These are phyloP conservation scores for Medicago arabica DNA, from an alignment of 306 rosid species.

Conservation along the genomic window DNA sequence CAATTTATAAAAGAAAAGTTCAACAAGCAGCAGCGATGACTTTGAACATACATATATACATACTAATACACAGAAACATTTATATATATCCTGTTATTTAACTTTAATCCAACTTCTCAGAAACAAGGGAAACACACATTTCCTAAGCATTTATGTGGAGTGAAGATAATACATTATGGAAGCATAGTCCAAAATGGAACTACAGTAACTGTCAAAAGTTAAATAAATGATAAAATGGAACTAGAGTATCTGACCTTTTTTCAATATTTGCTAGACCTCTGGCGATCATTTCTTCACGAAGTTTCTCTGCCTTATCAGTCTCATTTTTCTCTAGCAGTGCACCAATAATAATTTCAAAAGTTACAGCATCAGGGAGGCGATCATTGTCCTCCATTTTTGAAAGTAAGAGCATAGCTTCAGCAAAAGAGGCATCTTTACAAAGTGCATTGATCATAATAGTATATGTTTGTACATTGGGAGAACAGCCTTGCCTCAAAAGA, in stretches of 20 bases:
- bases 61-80: not conserved
- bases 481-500: constrained; percentile 35
- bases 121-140: constrained; percentile 1
- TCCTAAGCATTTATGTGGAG: constrained; percentile 24
- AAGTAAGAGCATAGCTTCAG: constrained; percentile 45
- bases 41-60: not conserved
- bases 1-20: not conserved
- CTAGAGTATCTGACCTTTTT: constrained; percentile 30
- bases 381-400: constrained; percentile 42
- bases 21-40: constrained; percentile 10
- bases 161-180: not conserved
- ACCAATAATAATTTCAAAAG: constrained; percentile 44
- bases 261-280: constrained; percentile 42
- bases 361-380: constrained; percentile 48
- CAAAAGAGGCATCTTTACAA: constrained; percentile 43
- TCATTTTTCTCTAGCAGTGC: constrained; percentile 43
- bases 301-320: constrained; percentile 41
- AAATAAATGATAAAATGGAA: constrained; percentile 14
- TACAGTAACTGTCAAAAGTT: not conserved
- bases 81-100: constrained; percentile 8
- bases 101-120: constrained; percentile 25
- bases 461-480: constrained; percentile 48
- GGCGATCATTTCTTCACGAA: constrained; percentile 40
- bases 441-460: constrained; percentile 48
- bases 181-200: constrained; percentile 24